Evolutionary conservation across 1,284 basidiomycete species (phyloP).

Genomic region (Athelia sp.): DNA sequence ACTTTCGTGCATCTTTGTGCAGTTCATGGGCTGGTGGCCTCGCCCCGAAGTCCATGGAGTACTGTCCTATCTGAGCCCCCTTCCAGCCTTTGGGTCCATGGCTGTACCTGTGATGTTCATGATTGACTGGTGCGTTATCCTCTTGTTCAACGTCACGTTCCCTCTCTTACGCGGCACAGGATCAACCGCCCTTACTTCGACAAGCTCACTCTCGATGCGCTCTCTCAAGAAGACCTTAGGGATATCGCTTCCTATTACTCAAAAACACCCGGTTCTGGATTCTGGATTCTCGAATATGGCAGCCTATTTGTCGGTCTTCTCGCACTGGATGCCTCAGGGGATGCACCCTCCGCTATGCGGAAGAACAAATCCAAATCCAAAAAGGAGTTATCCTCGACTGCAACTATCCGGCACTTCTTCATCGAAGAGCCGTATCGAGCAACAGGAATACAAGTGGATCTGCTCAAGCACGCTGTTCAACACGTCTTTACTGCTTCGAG

Average conservation of each 20-base stretch:
- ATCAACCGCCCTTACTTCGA: constrained; percentile 69
- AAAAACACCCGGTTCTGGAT: constrained; percentile 51
- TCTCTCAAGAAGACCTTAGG: constrained; percentile 55
- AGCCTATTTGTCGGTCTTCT: constrained; percentile 62
- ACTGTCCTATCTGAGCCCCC: constrained; percentile 48
- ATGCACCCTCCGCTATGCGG: constrained; percentile 25
- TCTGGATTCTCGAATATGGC: constrained; percentile 66
- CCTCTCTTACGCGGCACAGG: constrained; percentile 33
- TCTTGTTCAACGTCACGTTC: not conserved
- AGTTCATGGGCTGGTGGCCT: constrained; percentile 66
- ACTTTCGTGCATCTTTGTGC: constrained; percentile 52
- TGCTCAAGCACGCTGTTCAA: constrained; percentile 54
- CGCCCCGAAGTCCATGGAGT: constrained; percentile 28
- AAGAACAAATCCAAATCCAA: constrained; percentile 16
- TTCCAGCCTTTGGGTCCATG: constrained; percentile 62
- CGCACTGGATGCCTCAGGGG: constrained; percentile 57
- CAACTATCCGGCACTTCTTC: constrained; percentile 73
- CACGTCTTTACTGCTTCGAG: constrained; percentile 47
- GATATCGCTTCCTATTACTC: constrained; percentile 55
- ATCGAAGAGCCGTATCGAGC: constrained; percentile 61
- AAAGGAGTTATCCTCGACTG: constrained; percentile 38
- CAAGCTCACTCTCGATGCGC: constrained; percentile 41
- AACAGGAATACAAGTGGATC: constrained; percentile 57
- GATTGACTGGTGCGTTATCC: constrained; percentile 60
- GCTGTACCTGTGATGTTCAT: constrained; percentile 62